Evolutionary conservation across 441 rosid species (phyloP), one percentile per base, ranked within the genome.

Genomic region (Eruca vesicaria): DNA sequence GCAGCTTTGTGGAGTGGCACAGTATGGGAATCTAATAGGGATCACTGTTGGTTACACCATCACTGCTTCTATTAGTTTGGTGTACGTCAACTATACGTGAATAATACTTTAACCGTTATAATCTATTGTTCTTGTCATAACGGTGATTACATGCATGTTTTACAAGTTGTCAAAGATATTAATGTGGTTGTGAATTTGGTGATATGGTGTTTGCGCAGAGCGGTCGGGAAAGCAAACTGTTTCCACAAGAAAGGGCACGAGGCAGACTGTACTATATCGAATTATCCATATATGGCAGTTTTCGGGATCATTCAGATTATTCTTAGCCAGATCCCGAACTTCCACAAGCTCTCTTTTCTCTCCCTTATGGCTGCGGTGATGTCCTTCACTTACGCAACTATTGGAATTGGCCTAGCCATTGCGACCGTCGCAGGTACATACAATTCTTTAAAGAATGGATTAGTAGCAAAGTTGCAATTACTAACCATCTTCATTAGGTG

Each of bases 61-160:
- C 79, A 95, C 99, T 63, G 93, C 94, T 9, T 92, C 99, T 28
- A 90, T 92, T 36, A 95, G 99, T 79, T 88, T 95, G 87, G 96
- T 89, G 99, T 95, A 86, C 89, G 97, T 79, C 23, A 61, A n/a
- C 35, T 18, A 36, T 12, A 18, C 59, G 23, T 56, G 19, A 41
- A n/a, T 20, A 20, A 38, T 63, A 14, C 23, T 10, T 2, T 52
- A 52, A 21, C 58, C 58, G 58, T 53, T 10, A 52, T 18, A 53
- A 19, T 53, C 6, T 20, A 53, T 1, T 3, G 28, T 53, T 19
- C 58, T 50, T 50, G 56, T 18, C 21, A 19, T 50, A 50, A 7
- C 20, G 53, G 53, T 45, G 20, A 45, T 43, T 45, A 45, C 10
- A 45, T 45, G 53, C 9, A 45, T 38, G 53, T 45, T 45, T 43